Conservation (phyloP, 2,329 filamentous ascomycete genomes). For the Colletotrichum sidae region DNA sequence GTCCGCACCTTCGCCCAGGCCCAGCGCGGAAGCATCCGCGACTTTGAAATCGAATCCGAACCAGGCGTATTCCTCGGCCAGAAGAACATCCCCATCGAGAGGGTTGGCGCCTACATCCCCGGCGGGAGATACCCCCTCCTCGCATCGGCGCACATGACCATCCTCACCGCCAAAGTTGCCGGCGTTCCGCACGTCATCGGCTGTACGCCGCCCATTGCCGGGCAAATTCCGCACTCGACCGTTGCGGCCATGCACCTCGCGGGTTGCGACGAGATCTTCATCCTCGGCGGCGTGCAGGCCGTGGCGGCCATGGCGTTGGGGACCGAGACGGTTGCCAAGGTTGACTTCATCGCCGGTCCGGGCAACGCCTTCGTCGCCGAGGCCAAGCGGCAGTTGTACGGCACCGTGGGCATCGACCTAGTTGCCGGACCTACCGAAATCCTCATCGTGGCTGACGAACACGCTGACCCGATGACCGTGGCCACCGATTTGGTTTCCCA, state of each 20-base stretch:
- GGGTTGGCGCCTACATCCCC: constrained; percentile 61
- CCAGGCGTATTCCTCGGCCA: constrained; percentile 64
- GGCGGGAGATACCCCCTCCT: constrained; percentile 65
- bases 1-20: constrained; percentile 86
- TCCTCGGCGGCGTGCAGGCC: constrained; percentile 65
- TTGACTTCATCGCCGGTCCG: constrained; percentile 64
- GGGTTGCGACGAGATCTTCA: constrained; percentile 62
- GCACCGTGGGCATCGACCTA: constrained; percentile 65
- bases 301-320: constrained; percentile 64
- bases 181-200: constrained; percentile 62
- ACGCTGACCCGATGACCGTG: constrained; percentile 57
- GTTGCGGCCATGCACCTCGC: constrained; percentile 62
- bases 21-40: constrained; percentile 74
- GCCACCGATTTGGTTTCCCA: constrained; percentile 61
- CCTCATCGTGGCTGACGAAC: constrained; percentile 60
- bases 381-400: constrained; percentile 65
- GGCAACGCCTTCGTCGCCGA: constrained; percentile 67
- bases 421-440: constrained; percentile 66
- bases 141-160: constrained; percentile 66
- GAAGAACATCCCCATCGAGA: constrained; percentile 59
- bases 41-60: constrained; percentile 63
- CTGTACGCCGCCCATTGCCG: constrained; percentile 63
- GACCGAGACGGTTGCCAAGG: constrained; percentile 59
- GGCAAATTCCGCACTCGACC: constrained; percentile 59
- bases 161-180: constrained; percentile 65